Base-by-base conservation (phyloP, 1,139 yeast species). In the Suhomyces atakaporum region DNA sequence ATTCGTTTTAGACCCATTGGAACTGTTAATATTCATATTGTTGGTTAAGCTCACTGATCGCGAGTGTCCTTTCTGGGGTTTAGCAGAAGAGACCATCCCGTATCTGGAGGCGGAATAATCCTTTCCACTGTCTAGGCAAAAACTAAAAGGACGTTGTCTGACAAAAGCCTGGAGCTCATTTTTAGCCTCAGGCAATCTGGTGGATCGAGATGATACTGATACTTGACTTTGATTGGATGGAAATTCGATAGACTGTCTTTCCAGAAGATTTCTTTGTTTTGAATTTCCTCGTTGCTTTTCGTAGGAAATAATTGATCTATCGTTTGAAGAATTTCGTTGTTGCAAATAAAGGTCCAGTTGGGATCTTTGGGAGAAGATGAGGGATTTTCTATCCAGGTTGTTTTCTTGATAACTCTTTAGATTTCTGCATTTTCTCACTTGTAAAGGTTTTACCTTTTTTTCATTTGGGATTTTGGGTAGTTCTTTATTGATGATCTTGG, bases 71-170 rank as follows among this genome's bases (percentile, higher is more conserved):
- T 12, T 22, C 35, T 30, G 24, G 28, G 2, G 20, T 25, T n/a
- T 15, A 8, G 23, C 26, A 3, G 35, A n/a, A 8, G 41, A 38
- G 3, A 56, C 56, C n/a, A 47, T 32, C 25, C 47, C 44, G 39
- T 58, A 69, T 34, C 66, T 52, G n/a, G 69, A 55, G 27, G 46
- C 51, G n/a, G 44, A 46, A 43, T 69, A 69, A 27, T 63, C 61
- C n/a, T 49, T 54, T 3, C 60, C 58, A 7, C 51, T 30, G 43
- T 68, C 75, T 13, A 69, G 54, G 42, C 69, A 58, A 37, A 44
- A 61, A 36, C 63, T 59, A 36, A 56, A 59, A 1, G 70, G 69
- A 11, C 63, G 46, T 38, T 58, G 61, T 35, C 62, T 47, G 3
- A 62, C 59, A 27, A 46, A 40, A 4, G 49, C 43, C 33, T 52